phyloP scores from a whole-genome alignment of 164 flowering plant genomes.

The Kalanchoe fedtschenkoi region DNA sequence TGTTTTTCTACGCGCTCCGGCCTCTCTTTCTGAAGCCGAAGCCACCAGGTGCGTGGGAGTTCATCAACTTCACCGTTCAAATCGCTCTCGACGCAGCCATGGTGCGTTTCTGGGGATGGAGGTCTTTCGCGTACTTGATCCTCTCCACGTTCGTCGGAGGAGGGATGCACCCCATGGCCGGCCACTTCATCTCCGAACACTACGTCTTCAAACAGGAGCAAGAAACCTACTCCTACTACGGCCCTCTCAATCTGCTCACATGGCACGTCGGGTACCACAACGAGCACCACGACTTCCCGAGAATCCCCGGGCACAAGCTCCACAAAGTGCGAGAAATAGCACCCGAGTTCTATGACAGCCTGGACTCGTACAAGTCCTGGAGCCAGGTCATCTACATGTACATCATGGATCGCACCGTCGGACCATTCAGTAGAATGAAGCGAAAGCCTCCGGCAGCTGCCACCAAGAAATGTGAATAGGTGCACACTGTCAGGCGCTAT shows the following conservation, averaged over 20 bases:
- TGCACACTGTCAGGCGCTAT: neutral
- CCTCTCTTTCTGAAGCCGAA: constrained; percentile 92
- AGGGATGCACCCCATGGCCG: constrained; percentile 98
- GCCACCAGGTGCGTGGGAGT: constrained; percentile 94
- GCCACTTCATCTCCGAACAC: constrained; percentile 92
- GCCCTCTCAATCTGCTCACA: constrained; percentile 80
- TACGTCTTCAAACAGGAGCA: constrained; percentile 78
- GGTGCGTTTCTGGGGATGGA: constrained; percentile 76
- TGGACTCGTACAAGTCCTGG: constrained; percentile 74
- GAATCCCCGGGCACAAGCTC: constrained; percentile 84
- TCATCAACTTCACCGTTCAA: constrained; percentile 56
- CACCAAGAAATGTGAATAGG: constrained; percentile 48
- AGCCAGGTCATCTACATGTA: constrained; percentile 95
- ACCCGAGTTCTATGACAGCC: constrained; percentile 63
- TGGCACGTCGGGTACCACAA: constrained; percentile 95
- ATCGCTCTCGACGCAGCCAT: constrained; percentile 49
- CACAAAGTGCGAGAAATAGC: constrained; percentile 91
- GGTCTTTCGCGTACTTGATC: constrained; percentile 63
- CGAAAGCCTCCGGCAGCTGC: constrained; percentile 32
- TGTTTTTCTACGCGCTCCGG: constrained; percentile 87
- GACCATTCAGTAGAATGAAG: constrained; percentile 94
- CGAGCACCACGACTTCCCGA: constrained; percentile 97
- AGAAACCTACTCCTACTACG: constrained; percentile 92
- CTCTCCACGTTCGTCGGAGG: constrained; percentile 94
- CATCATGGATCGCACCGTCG: constrained; percentile 64